Base-by-base conservation (phyloP, 495 filamentous ascomycete species). In the Aspergillus baeticus region DNA sequence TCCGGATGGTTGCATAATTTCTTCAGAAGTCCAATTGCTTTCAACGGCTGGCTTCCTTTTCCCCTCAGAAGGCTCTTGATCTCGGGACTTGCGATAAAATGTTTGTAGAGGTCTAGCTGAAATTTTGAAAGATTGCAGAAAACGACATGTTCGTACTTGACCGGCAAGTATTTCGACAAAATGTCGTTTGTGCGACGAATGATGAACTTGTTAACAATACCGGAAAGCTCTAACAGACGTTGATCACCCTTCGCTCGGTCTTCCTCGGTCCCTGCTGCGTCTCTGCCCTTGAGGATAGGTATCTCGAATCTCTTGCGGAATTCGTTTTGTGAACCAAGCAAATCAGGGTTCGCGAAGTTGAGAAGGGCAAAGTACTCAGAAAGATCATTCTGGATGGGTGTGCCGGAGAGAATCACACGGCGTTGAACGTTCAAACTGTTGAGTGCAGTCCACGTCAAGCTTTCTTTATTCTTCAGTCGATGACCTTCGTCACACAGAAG, bases 111-210 rank as follows among this genome's bases (percentile, higher is more conserved):
- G 57, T 87, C 89, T 41, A 92, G 76, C 68, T 99, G 94, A 74
- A 99, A 98, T 0, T 88, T 86, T 20, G 92, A 87, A 31, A 96
- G 81, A 63, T 95, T 96, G 79, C 94, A 99, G 77, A 99, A 99
- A n/a, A 99, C 95, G 26, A 99, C 94, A 71, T 99, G 94, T 65
- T 99, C 94, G 73, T 99, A 99, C 74, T 99, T 99, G 73, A 98
- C 84, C 2, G 94, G 95, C 44, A 99, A 81, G 71, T 99, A 99
- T 68, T 99, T 98, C 36, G 93, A 96, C 17, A 99, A 75, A 51
- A 99, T 93, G 66, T 99, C 94, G 79, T 99, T 99, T 0, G 93
- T 98, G 23, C 94, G 86, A 39, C 94, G 89, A 66, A 99, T 99
- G 70, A 99, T 97, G 77, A 98, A 99, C 63, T 96, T 96, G 75